These are phyloP conservation scores for Gossypium herbaceum DNA, from an alignment of 345 rosid species.

Conservation along the genomic window DNA sequence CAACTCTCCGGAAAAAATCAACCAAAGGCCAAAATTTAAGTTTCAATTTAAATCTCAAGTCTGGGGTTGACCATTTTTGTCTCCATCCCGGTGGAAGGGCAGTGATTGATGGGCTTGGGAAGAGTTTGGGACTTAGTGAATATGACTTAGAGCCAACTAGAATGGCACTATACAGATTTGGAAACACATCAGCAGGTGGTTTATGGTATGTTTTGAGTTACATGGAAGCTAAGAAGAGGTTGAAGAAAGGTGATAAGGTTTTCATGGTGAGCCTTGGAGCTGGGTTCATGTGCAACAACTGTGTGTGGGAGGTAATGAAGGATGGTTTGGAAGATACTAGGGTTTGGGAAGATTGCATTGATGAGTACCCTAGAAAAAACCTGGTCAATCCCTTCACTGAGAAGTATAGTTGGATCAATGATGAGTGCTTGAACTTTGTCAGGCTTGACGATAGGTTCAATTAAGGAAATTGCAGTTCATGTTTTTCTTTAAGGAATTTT, in stretches of 20 bases:
- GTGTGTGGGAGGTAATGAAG: constrained; percentile 59
- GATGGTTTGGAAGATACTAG: constrained; percentile 34
- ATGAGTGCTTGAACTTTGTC: constrained; percentile 1
- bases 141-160: constrained; percentile 74
- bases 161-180: constrained; percentile 78
- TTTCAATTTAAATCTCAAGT: constrained; percentile 46
- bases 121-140: constrained; percentile 43
- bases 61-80: constrained; percentile 79
- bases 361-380: constrained; percentile 28
- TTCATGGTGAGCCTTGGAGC: constrained; percentile 69
- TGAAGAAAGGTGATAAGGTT: constrained; percentile 41
- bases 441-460: not conserved
- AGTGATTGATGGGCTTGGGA: constrained; percentile 66
- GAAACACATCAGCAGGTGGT: constrained; percentile 84
- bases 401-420: constrained; percentile 19
- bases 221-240: constrained; percentile 64
- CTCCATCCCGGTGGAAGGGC: constrained; percentile 90
- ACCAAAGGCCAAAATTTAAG: not conserved
- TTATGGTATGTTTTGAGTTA: constrained; percentile 78
- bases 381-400: constrained; percentile 12
- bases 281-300: constrained; percentile 58
- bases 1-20: not conserved
- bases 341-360: constrained; percentile 53
- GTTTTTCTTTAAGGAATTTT: too few species aligned
- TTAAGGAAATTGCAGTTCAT: too few species aligned